Evolutionary conservation across 805 yeast species (phyloP).

Genomic region (Starmera pachycereana): DNA sequence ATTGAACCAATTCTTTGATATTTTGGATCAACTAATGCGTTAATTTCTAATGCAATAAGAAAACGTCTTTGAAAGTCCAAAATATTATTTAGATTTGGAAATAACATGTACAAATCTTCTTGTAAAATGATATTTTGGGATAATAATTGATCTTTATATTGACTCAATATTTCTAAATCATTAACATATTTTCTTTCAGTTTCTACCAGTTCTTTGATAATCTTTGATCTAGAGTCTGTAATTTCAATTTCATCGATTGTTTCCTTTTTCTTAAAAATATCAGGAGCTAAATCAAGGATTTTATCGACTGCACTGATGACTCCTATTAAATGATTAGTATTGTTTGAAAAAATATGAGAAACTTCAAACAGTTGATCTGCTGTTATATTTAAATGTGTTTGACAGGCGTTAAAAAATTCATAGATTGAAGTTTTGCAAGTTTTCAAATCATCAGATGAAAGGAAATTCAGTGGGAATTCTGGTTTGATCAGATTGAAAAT

Average conservation of each 20-base stretch:
- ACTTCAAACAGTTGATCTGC: constrained; percentile 85
- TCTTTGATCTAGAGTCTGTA: constrained; percentile 59
- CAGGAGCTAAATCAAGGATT: constrained; percentile 46
- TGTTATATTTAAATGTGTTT: constrained; percentile 57
- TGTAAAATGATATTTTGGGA: constrained; percentile 58
- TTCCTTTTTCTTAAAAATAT: constrained; percentile 24
- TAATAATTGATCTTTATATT: constrained; percentile 59
- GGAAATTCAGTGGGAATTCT: constrained; percentile 46
- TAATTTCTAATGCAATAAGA: constrained; percentile 80
- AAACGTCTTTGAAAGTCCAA: constrained; percentile 90
- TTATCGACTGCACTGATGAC: constrained; percentile 64
- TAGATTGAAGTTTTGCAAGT: constrained; percentile 84
- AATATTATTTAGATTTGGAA: constrained; percentile 76
- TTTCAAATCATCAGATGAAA: constrained; percentile 71
- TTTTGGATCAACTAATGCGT: constrained; percentile 60
- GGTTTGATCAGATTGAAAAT: constrained; percentile 66
- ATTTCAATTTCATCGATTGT: constrained; percentile 18
- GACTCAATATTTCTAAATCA: constrained; percentile 68
- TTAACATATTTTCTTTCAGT: constrained; percentile 91
- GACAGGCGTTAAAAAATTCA: constrained; percentile 82
- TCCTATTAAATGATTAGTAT: constrained; percentile 65
- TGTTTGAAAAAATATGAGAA: constrained; percentile 78
- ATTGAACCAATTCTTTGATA: constrained; percentile 84
- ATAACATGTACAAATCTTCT: constrained; percentile 70
- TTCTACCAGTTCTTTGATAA: constrained; percentile 73